phyloP scores from a whole-genome alignment of 2,329 filamentous ascomycete species.

The Aureobasidium leucospermi region DNA sequence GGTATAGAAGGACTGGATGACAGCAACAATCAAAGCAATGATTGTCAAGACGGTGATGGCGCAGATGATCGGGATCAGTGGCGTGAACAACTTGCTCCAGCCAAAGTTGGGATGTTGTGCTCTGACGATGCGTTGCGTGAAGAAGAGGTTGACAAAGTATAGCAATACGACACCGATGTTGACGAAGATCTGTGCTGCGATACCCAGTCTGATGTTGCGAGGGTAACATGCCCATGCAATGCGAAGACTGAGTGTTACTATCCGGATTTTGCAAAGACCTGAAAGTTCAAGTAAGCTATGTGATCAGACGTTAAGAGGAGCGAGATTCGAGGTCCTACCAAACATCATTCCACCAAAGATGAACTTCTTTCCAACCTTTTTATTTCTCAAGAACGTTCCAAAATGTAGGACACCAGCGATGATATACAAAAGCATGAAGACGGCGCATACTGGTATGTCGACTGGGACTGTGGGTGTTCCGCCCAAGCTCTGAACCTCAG shows the following conservation, averaged over 20 bases:
- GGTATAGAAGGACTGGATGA: slow-evolving; percentile 62
- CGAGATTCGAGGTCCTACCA: slow-evolving; percentile 26
- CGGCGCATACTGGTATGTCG: slow-evolving; percentile 58
- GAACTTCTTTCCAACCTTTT: slow-evolving; percentile 49
- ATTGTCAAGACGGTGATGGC: slow-evolving; percentile 52
- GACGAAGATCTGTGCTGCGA: slow-evolving; percentile 61
- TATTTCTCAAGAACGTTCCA: slow-evolving; percentile 50
- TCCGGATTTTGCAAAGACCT: slow-evolving; percentile 46
- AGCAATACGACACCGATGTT: slow-evolving; percentile 67
- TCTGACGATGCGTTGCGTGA: slow-evolving; percentile 66
- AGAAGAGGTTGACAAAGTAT: slow-evolving; percentile 71
- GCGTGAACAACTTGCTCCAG: slow-evolving; percentile 52
- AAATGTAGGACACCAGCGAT: slow-evolving; percentile 50
- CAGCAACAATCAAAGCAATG: slow-evolving; percentile 57
- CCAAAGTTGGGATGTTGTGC: slow-evolving; percentile 64
- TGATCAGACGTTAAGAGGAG: slow-evolving; percentile 39
- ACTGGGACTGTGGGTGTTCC: slow-evolving; percentile 49
- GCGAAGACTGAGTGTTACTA: slow-evolving; percentile 41
- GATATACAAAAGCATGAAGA: slow-evolving; percentile 56
- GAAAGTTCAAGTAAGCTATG: slow-evolving; percentile 41
- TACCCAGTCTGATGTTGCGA: slow-evolving; percentile 40
- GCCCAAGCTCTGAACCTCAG: slow-evolving; percentile 44
- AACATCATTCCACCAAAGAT: slow-evolving; percentile 52
- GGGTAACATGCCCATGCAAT: slow-evolving; percentile 47
- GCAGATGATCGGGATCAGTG: slow-evolving; percentile 52